phyloP scores from a whole-genome alignment of 176 grass and related monocot species.

The Elaeis guineensis region DNA sequence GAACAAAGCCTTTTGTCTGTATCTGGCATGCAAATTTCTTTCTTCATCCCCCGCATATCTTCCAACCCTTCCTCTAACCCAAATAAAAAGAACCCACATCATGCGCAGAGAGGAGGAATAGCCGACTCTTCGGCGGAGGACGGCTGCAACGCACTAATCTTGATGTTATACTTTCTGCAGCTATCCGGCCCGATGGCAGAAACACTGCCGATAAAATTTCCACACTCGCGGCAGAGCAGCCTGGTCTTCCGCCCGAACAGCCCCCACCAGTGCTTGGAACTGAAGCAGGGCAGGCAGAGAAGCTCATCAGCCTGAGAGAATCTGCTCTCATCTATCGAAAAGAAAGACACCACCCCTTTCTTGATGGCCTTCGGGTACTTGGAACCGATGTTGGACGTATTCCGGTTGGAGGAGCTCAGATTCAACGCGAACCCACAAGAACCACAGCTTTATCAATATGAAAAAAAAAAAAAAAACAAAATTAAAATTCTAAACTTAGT shows the following conservation, averaged over 20 bases:
- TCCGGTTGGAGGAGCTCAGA: slow-evolving; percentile 34
- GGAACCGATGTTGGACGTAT: slow-evolving; percentile 35
- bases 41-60: too few relatives aligned
- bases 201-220: slow-evolving; percentile 23
- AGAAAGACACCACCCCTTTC: slow-evolving; percentile 41
- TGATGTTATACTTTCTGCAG: slow-evolving; percentile 25
- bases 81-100: too few relatives aligned
- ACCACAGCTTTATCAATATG: slow-evolving; percentile 30
- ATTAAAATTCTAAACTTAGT: too few relatives aligned
- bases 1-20: too few relatives aligned
- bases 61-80: too few relatives aligned
- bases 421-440: slow-evolving; percentile 41
- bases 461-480: too few relatives aligned
- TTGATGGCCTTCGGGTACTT: slow-evolving; percentile 9
- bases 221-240: slow-evolving; percentile 52
- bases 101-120: too few relatives aligned
- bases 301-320: slow-evolving; percentile 51
- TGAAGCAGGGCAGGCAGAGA: slow-evolving; percentile 30
- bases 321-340: slow-evolving; percentile 45
- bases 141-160: slow-evolving; percentile 36
- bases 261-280: slow-evolving; percentile 17
- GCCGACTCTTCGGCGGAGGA: not conserved
- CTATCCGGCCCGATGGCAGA: slow-evolving; percentile 3
- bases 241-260: slow-evolving; percentile 38
- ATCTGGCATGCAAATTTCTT: too few relatives aligned